A percentile compares a stretch with the other conserved stretches of the same genome.
Conservation (phyloP, 176 grass and related monocot species). For the Carex cristatella region DNA sequence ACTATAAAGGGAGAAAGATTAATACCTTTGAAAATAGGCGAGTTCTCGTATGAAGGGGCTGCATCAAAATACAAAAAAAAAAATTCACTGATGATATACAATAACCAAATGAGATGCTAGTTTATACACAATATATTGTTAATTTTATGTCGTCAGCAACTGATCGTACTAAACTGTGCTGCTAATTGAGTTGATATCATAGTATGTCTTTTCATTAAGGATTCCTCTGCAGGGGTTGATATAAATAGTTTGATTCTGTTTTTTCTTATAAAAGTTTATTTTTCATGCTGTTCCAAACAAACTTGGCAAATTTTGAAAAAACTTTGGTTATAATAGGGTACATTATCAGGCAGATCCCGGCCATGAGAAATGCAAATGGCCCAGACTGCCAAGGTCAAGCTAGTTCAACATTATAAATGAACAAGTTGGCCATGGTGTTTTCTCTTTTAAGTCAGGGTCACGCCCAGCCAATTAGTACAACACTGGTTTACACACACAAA, state of each 20-base stretch:
- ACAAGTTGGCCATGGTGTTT: neutral
- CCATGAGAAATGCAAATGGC: neutral
- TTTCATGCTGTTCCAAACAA: neutral
- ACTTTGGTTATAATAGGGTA: neutral
- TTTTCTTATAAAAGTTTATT: neutral
- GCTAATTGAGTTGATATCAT: neutral
- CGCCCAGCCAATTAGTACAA: neutral
- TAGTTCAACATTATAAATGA: neutral
- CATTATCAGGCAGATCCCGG: neutral
- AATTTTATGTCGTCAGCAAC: neutral
- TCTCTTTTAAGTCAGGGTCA: neutral
- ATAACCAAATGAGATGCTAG: neutral
- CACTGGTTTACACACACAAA: too few relatives aligned
- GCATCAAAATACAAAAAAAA: constrained; percentile 27
- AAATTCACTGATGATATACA: neutral
- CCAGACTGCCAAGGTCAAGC: neutral
- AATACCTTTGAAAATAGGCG: constrained; percentile 68
- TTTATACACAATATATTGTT: neutral
- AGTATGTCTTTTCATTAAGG: neutral
- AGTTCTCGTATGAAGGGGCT: constrained; percentile 87
- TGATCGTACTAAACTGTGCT: neutral
- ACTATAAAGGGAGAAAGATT: neutral
- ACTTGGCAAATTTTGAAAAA: neutral
- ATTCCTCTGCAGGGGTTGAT: neutral
- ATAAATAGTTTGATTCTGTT: neutral